These are phyloP conservation scores for Lactarius akahatsu DNA, from an alignment of 768 basidiomycete genomes.

Conservation along the genomic window DNA sequence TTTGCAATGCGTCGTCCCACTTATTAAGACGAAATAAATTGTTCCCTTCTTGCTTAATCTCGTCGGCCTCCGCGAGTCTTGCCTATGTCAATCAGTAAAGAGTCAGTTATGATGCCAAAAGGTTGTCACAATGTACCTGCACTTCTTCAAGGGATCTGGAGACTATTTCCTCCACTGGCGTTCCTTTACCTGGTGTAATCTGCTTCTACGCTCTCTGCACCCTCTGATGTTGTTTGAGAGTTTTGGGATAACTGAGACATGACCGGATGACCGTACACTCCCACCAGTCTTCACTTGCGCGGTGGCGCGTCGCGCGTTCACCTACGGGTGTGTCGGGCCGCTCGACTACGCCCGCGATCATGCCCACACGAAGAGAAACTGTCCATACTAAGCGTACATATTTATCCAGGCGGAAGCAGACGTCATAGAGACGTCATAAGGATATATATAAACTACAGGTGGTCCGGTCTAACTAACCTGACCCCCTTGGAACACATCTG, in stretches of 20 bases:
- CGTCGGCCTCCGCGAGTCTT: constrained; percentile 51
- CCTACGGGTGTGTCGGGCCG: not conserved
- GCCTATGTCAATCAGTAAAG: constrained; percentile 36
- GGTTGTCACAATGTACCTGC: constrained; percentile 4
- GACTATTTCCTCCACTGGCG: not conserved
- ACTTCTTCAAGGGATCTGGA: not conserved
- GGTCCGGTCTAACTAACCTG: too few relatives aligned
- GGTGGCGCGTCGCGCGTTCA: not conserved
- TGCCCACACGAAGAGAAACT: too few relatives aligned
- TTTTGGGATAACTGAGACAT: constrained; percentile 9
- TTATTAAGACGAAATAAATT: constrained; percentile 59
- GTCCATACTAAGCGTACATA: too few relatives aligned
- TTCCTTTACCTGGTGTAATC: not conserved
- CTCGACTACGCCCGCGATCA: too few relatives aligned
- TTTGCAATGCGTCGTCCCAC: constrained; percentile 69
- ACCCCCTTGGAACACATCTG: too few relatives aligned
- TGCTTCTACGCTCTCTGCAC: not conserved
- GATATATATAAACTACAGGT: too few relatives aligned
- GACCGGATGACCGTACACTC: not conserved
- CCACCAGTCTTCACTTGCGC: not conserved
- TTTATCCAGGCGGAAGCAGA: too few relatives aligned
- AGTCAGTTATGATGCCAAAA: not conserved
- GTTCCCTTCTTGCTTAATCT: constrained; percentile 76
- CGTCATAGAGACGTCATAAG: too few relatives aligned
- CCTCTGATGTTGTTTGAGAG: not conserved